phyloP scores from a whole-genome alignment of 345 rosid genomes.

The Linum usitatissimum region DNA sequence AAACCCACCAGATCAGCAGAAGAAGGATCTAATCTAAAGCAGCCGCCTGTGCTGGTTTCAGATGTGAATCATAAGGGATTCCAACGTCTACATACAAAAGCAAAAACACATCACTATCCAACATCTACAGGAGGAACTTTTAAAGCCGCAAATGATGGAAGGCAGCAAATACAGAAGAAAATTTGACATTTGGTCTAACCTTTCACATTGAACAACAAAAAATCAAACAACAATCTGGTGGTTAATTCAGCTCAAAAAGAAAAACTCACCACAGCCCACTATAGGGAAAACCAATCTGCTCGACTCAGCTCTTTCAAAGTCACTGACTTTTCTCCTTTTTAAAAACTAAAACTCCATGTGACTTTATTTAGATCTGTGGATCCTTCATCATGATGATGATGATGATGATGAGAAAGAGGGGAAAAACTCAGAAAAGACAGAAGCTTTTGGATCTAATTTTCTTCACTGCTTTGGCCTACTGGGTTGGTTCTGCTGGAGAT shows the following conservation, averaged over 20 bases:
- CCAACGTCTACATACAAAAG: slow-evolving; percentile 7
- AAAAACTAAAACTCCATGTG: slow-evolving; percentile 20
- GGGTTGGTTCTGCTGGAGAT: background rate
- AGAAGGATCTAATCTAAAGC: slow-evolving; percentile 15
- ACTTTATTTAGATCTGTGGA: slow-evolving; percentile 46
- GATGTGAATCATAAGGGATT: slow-evolving; percentile 9
- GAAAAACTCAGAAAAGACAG: slow-evolving; percentile 6
- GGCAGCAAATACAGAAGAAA: background rate
- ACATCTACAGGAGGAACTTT: too few species aligned
- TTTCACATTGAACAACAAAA: slow-evolving; percentile 22
- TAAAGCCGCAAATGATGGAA: slow-evolving; percentile 13
- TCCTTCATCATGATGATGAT: slow-evolving; percentile 20
- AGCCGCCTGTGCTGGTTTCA: slow-evolving; percentile 15
- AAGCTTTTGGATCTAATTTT: background rate
- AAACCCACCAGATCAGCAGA: slow-evolving; percentile 11
- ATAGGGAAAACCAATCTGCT: background rate
- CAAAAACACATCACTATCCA: slow-evolving; percentile 12
- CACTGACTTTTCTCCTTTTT: background rate
- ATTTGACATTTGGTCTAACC: slow-evolving; percentile 11
- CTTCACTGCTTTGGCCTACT: background rate
- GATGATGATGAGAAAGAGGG: background rate
- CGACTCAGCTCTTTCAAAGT: slow-evolving; percentile 12
- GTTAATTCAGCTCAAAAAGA: slow-evolving; percentile 8
- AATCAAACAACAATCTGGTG: slow-evolving; percentile 7
- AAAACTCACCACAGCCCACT: slow-evolving; percentile 24